phyloP scores from a whole-genome alignment of 305 asterid species.

The Solanum chacoense region DNA sequence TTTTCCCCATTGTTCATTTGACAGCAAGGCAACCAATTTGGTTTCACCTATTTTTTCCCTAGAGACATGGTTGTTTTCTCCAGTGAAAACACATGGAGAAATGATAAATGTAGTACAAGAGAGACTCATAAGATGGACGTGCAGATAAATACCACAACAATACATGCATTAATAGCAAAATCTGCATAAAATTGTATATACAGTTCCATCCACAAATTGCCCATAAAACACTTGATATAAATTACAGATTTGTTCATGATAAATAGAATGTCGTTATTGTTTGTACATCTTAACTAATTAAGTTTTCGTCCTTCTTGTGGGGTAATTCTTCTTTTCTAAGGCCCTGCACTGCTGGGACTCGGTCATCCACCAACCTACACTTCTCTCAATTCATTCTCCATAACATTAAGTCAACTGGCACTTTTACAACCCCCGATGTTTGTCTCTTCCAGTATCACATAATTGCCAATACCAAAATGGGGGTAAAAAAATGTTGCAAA shows the following conservation, averaged over 20 bases:
- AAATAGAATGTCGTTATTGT: not conserved
- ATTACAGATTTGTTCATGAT: not conserved
- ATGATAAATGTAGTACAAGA: not conserved
- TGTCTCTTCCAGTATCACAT: not conserved
- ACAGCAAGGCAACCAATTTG: not conserved
- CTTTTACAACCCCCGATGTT: not conserved
- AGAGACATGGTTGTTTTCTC: not conserved
- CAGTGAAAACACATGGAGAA: not conserved
- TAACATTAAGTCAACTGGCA: not conserved
- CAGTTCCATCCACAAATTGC: not conserved
- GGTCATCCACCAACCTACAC: not conserved
- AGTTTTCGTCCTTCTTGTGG: not conserved
- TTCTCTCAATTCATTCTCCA: not conserved
- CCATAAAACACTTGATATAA: not conserved
- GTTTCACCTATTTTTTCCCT: not conserved
- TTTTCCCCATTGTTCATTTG: not conserved
- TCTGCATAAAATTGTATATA: not conserved
- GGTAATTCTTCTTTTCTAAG: not conserved
- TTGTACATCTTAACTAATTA: not conserved
- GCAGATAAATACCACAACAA: not conserved
- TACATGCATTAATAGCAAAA: not conserved
- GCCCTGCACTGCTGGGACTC: not conserved
- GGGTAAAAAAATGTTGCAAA: not conserved
- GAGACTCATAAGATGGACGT: not conserved
- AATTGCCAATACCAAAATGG: not conserved